Base-by-base conservation (phyloP, 768 basidiomycete genomes). In the Mycena capillaripes region DNA sequence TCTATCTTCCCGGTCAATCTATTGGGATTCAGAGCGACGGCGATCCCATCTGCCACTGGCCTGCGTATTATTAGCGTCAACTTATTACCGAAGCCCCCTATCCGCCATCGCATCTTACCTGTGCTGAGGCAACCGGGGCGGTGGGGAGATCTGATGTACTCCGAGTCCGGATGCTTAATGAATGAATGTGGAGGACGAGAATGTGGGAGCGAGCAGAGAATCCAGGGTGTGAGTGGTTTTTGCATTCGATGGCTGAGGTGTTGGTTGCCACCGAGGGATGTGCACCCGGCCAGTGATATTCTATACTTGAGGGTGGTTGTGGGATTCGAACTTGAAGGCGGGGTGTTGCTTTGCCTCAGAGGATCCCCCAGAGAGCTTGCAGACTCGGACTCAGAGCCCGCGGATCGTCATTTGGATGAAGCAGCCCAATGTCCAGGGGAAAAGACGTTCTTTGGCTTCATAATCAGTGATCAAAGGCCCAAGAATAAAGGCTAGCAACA, bases 1-100 rank as follows among this genome's bases (percentile, higher is more conserved):
- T n/a, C n/a, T 30, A 56, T 56, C 53, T 56, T 56, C 53, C 53
- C 53, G 53, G 30, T 56, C 53, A 56, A n/a, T 53, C 52, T 14
- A n/a, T n/a, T n/a, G n/a, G n/a, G n/a, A n/a, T n/a, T n/a, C 0
- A n/a, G 6, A 8, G 30, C 52, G 17, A 53, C 52, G 52, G 29
- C 52, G 52, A 53, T 53, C n/a, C 52, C 17, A 19, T 42, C 42
- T 42, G 8, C 30, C 50, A 25, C n/a, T n/a, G n/a, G 8, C 32
- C 29, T 2, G 29, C 3, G 17, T 17, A 27, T 1, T 34, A 56
- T 56, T 56, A 34, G 34, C n/a, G n/a, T n/a, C n/a, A n/a, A n/a
- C n/a, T n/a, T n/a, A n/a, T n/a, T n/a, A n/a, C n/a, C n/a, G n/a
- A n/a, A n/a, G n/a, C n/a, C n/a, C n/a, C n/a, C 11, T 27, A 32